phyloP scores from a whole-genome alignment of 331 rosid species.

The Pyrus hybrid region DNA sequence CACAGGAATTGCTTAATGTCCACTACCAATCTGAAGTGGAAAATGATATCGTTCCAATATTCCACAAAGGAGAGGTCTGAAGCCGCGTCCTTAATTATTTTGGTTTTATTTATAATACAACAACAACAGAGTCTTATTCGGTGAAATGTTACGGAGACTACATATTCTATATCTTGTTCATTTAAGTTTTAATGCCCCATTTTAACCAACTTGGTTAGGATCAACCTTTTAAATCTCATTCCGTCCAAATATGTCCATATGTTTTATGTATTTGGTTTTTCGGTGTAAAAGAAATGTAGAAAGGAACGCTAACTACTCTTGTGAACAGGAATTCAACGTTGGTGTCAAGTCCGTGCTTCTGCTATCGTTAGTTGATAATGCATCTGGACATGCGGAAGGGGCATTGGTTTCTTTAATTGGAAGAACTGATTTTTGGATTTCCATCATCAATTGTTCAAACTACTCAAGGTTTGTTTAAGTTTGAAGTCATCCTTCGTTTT shows the following conservation, averaged over 20 bases:
- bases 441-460: conserved; percentile 81
- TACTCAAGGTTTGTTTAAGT: conserved; percentile 53
- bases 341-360: conserved; percentile 81
- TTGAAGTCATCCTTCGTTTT: neutral
- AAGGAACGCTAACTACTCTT: conserved; percentile 1
- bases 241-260: neutral
- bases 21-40: conserved; percentile 85
- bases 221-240: neutral
- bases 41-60: conserved; percentile 77
- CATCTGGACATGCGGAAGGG: conserved; percentile 28
- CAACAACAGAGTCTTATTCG: neutral
- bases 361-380: conserved; percentile 45
- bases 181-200: neutral
- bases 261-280: neutral
- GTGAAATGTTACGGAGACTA: neutral
- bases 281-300: neutral
- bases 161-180: neutral
- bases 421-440: conserved; percentile 32
- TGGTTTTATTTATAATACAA: neutral
- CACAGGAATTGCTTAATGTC: conserved; percentile 55
- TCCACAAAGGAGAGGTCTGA: conserved; percentile 93
- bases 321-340: conserved; percentile 65
- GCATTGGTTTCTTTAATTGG: conserved; percentile 62
- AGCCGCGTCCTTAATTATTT: neutral
- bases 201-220: neutral